These are phyloP conservation scores for Gynostemma pentaphyllum DNA, from an alignment of 306 rosid species.

Conservation along the genomic window DNA sequence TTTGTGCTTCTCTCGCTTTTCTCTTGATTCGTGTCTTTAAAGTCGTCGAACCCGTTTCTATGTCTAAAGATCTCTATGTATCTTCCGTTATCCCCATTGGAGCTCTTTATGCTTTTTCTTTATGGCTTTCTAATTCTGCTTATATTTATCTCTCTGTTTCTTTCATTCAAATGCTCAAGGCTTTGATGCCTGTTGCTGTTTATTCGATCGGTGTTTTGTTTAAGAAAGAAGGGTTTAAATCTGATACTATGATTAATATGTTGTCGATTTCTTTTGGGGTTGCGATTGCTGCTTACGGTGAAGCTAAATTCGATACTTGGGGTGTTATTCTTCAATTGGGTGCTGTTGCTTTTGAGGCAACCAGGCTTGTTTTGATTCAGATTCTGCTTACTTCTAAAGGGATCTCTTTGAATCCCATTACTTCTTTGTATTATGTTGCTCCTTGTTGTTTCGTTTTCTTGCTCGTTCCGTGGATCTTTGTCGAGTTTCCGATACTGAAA, in stretches of 20 bases:
- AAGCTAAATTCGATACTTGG: constrained; percentile 67
- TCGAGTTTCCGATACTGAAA: constrained; percentile 49
- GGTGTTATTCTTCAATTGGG: constrained; percentile 67
- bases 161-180: constrained; percentile 86
- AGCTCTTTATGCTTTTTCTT: constrained; percentile 66
- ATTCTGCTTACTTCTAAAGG: constrained; percentile 77
- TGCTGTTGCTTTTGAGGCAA: constrained; percentile 82
- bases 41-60: constrained; percentile 61
- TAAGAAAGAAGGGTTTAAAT: constrained; percentile 46
- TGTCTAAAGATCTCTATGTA: constrained; percentile 57
- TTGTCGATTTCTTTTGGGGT: constrained; percentile 76
- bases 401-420: constrained; percentile 71
- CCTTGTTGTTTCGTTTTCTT: constrained; percentile 67
- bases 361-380: constrained; percentile 76
- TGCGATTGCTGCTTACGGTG: constrained; percentile 80
- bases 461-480: constrained; percentile 60
- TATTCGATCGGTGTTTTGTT: constrained; percentile 66
- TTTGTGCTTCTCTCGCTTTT: constrained; percentile 70
- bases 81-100: constrained; percentile 87
- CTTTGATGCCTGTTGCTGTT: constrained; percentile 90
- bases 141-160: constrained; percentile 88
- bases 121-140: constrained; percentile 90
- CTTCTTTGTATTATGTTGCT: constrained; percentile 66
- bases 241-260: constrained; percentile 74
- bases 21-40: constrained; percentile 50